Evolutionary conservation across 2,329 filamentous ascomycete species (phyloP), one percentile per base, ranked within the genome.

Genomic region (Aureobasidium sp.): DNA sequence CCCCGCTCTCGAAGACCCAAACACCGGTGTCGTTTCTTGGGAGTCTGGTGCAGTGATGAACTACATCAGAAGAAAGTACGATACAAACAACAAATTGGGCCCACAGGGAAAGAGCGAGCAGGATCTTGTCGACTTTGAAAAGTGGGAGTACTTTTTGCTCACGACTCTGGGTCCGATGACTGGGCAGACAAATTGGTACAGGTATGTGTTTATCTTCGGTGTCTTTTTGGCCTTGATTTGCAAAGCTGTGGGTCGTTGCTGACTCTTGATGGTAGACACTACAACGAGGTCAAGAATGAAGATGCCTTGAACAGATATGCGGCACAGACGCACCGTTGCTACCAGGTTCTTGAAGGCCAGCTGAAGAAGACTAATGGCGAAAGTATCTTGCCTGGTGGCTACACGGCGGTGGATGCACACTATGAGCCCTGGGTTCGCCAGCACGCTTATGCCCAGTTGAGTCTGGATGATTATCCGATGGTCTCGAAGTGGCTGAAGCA

Each of bases 31-130:
- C 42, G 76, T 74, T 0, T 72, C 80, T 44, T 82, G 78, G 76
- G 79, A 82, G 67, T 78, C 76, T 17, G 78, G 77, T 27, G 80
- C 80, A 12, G 80, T 81, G 67, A 67, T 82, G 62, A 74, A 78
- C 63, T 82, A 82, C 62, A 67, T 82, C 25, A 66, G 77, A 11
- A 68, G 75, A 2, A 71, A 74, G 2, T 80, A 80, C 65, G 78
- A 80, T 66, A 70, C 70, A 25, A 63, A 70, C n/a, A 74, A 76
- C 57, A 69, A 64, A 29, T 68, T 79, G 9, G 74, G 74, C 5
- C 76, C 75, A 0, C 53, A 67, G 2, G 72, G 71, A 0, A 62
- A 63, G 25, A 68, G 62, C 4, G 74, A 76, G 44, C 77, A 79
- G 62, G 76, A 76, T 22, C 60, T 67, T 3, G 76, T 78, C 0